These are phyloP conservation scores for Penicillium janthinellum DNA, from an alignment of 2,329 filamentous ascomycete species.

Conservation along the genomic window DNA sequence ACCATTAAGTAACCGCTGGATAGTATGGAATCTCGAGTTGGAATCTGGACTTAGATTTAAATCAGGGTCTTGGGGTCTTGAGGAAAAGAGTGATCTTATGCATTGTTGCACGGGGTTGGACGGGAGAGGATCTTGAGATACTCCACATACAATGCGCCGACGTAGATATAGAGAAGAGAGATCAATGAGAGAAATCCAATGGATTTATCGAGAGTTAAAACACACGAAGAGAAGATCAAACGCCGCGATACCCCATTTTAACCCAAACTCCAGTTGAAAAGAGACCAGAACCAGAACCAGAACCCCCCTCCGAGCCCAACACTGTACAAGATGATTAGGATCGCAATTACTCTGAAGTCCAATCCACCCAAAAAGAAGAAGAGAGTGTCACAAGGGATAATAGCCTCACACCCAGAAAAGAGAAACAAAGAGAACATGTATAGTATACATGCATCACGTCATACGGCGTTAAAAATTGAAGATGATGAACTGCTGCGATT, in stretches of 20 bases:
- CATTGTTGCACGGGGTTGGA: background rate
- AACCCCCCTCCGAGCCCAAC: constrained; percentile 7
- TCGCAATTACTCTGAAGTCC: constrained; percentile 18
- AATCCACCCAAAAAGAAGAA: background rate
- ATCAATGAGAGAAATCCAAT: background rate
- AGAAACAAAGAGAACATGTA: constrained; percentile 29
- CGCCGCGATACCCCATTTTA: constrained; percentile 22
- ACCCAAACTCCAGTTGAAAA: constrained; percentile 17
- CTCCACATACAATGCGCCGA: too few relatives aligned
- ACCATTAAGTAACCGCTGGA: background rate
- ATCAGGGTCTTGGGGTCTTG: background rate
- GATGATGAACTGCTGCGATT: background rate
- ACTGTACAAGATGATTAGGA: constrained; percentile 28
- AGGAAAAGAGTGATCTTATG: constrained; percentile 1
- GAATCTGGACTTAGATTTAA: background rate
- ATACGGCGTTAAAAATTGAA: constrained; percentile 28
- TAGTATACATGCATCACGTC: constrained; percentile 39
- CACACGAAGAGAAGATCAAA: constrained; percentile 5
- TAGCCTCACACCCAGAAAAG: constrained; percentile 14
- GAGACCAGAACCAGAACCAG: constrained; percentile 1
- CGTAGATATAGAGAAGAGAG: background rate
- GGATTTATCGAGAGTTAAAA: background rate
- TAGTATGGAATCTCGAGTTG: background rate
- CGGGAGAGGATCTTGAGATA: background rate
- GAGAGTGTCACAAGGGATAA: constrained; percentile 14